Percentiles rank a stretch among this genome's conserved stretches.
These are phyloP conservation scores for Stephanodiscus minutulus DNA, from an alignment of 108 stramenopile species.

Conservation along the genomic window DNA sequence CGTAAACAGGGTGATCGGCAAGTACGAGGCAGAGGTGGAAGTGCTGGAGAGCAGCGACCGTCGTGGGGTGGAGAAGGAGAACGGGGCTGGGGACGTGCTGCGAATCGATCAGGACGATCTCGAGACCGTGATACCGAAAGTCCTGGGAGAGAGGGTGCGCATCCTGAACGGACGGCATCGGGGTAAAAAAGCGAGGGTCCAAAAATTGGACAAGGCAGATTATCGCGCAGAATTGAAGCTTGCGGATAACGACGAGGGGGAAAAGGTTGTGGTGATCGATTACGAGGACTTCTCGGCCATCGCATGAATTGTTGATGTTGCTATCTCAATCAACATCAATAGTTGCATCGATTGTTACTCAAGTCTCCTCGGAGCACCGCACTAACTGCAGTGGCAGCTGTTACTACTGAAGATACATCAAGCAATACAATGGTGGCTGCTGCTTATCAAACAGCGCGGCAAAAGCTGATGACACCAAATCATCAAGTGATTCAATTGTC, in stretches of 20 bases:
- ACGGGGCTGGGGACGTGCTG: slow-evolving; percentile 65
- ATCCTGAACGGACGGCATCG: slow-evolving; percentile 74
- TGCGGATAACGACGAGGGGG: slow-evolving; percentile 59
- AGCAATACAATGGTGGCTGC: neutral
- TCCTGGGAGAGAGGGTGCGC: slow-evolving; percentile 60
- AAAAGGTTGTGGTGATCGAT: slow-evolving; percentile 41
- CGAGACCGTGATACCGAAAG: slow-evolving; percentile 86
- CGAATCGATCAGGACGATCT: slow-evolving; percentile 85
- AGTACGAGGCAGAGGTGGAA: slow-evolving; percentile 69
- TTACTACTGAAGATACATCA: neutral
- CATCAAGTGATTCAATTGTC: neutral
- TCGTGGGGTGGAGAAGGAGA: slow-evolving; percentile 21
- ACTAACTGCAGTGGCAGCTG: neutral
- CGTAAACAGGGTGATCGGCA: slow-evolving; percentile 70
- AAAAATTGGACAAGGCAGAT: slow-evolving; percentile 52
- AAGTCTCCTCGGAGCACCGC: neutral
- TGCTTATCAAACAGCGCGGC: neutral
- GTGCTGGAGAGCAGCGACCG: slow-evolving; percentile 49
- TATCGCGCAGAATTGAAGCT: slow-evolving; percentile 57
- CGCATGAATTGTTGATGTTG: slow-evolving; percentile 9
- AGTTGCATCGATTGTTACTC: slow-evolving; percentile 3
- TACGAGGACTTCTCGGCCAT: slow-evolving; percentile 63
- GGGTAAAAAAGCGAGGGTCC: slow-evolving; percentile 66
- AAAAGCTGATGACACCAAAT: neutral
- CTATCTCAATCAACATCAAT: neutral